Conservation (phyloP, 345 rosid genomes). For the Rhodamnia rubescens region DNA sequence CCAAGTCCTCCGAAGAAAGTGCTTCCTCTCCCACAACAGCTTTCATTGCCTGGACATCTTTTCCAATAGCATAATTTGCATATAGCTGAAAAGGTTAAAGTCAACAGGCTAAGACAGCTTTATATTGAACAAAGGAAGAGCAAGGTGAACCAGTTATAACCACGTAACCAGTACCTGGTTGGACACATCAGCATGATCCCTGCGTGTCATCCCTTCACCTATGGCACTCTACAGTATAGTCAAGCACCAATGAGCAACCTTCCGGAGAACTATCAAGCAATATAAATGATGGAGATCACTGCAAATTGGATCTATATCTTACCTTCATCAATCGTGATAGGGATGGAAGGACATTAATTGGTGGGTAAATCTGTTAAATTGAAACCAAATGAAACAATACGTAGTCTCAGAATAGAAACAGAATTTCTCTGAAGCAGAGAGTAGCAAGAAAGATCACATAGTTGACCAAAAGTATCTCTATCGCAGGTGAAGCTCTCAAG, state of each 20-base stretch:
- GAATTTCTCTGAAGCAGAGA: background rate
- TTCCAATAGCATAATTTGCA: slow-evolving; percentile 94
- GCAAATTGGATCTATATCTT: background rate
- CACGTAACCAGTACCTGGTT: slow-evolving; percentile 43
- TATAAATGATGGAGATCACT: background rate
- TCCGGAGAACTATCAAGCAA: background rate
- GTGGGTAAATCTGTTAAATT: slow-evolving; percentile 79
- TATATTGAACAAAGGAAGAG: background rate
- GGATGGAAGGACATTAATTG: slow-evolving; percentile 96
- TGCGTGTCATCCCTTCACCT: slow-evolving; percentile 96
- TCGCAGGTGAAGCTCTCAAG: background rate
- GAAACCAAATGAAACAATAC: background rate
- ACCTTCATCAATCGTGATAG: slow-evolving; percentile 99
- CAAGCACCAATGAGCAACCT: background rate
- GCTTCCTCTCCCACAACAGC: slow-evolving; percentile 99
- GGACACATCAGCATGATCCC: slow-evolving; percentile 89
- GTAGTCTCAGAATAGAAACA: background rate
- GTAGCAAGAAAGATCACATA: background rate
- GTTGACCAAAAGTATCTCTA: background rate
- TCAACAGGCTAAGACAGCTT: background rate
- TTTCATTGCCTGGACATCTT: slow-evolving; percentile 98
- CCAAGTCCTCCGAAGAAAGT: slow-evolving; percentile 96
- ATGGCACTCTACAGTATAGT: slow-evolving; percentile 71
- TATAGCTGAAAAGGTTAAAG: slow-evolving; percentile 45
- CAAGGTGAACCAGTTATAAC: background rate